A percentile compares a stretch with the other conserved stretches of the same genome.
These are phyloP conservation scores for Echinochloa phyllopogon DNA, from an alignment of 176 grass and related monocot genomes.

Conservation along the genomic window DNA sequence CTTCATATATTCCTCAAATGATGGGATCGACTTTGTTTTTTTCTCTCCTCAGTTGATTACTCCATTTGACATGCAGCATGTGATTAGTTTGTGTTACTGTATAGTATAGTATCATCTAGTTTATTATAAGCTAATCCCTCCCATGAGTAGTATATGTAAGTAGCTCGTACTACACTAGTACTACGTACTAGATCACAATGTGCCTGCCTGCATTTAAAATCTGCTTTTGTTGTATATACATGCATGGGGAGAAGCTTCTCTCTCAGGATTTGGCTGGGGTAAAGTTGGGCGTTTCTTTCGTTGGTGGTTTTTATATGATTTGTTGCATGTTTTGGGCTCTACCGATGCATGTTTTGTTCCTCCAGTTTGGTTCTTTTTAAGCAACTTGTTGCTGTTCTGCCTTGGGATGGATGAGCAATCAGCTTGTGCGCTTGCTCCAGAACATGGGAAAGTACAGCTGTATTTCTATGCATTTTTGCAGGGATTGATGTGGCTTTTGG, in stretches of 20 bases:
- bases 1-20: slow-evolving; percentile 34
- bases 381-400: slow-evolving; percentile 17
- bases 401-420: slow-evolving; percentile 58
- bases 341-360: slow-evolving; percentile 34
- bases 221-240: slow-evolving; percentile 28
- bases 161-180: slow-evolving; percentile 3
- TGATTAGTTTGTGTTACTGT: slow-evolving; percentile 32
- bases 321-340: slow-evolving; percentile 40
- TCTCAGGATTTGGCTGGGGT: slow-evolving; percentile 45
- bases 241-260: slow-evolving; percentile 72
- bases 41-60: slow-evolving; percentile 9
- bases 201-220: slow-evolving; percentile 13
- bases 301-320: slow-evolving; percentile 56
- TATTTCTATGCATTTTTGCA: slow-evolving; percentile 42
- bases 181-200: background rate
- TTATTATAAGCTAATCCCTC: slow-evolving; percentile 13
- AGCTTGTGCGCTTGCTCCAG: slow-evolving; percentile 38
- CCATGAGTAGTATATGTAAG: slow-evolving; percentile 8
- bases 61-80: slow-evolving; percentile 38
- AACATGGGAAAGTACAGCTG: slow-evolving; percentile 39
- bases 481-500: slow-evolving; percentile 42
- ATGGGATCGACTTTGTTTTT: slow-evolving; percentile 16
- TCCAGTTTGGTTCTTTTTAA: slow-evolving; percentile 52
- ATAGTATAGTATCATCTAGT: background rate
- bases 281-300: slow-evolving; percentile 35